Base-by-base conservation (phyloP, 2,329 filamentous ascomycete species). In the Xylaria sp. region DNA sequence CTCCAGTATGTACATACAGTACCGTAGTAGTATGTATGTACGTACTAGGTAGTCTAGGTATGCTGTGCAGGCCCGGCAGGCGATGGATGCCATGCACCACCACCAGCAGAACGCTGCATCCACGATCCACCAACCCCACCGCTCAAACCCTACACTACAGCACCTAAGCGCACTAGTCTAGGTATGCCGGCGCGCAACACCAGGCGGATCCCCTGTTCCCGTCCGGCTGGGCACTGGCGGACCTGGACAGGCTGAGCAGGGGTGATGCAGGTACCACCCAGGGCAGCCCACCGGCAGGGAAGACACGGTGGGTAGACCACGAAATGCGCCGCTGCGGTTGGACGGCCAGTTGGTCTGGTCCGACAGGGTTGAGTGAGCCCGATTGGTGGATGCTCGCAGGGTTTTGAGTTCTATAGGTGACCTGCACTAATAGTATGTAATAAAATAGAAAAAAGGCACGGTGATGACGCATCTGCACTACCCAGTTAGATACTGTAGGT, bases 171-270 rank as follows among this genome's bases (percentile, higher is more conserved):
- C 8, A 36, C 34, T 36, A 36, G 34, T 36, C 14, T 47, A 5
- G 42, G 14, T 47, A 17, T 47, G 19, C 68, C 54, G 58, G 59
- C 58, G 59, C 66, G 64, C 63, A 61, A 27, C 24, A 27, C 24
- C 66, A 62, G 66, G 56, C 58, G 67, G 68, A 66, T 65, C 65
- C 60, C 63, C 47, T 65, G 68, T 70, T 70, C 68, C 69, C 70
- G 68, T 68, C 70, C 63, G 68, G 53, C 65, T 67, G 70, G 70
- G 57, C 65, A 51, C 45, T 61, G 61, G 57, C 21, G 54, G 59
- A 39, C 27, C 60, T 51, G 53, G 27, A 47, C 56, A 57, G 61
- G 42, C 64, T 63, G 54, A 27, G 53, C 65, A 66, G 50, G 70
- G 70, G 60, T 72, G 11, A 63, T 65, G 66, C 69, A 64, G 69